A percentile compares a stretch with the other conserved stretches of the same genome.
Evolutionary conservation across 2,329 filamentous ascomycete species (phyloP).

Genomic region (Aurifilum marmelostoma): DNA sequence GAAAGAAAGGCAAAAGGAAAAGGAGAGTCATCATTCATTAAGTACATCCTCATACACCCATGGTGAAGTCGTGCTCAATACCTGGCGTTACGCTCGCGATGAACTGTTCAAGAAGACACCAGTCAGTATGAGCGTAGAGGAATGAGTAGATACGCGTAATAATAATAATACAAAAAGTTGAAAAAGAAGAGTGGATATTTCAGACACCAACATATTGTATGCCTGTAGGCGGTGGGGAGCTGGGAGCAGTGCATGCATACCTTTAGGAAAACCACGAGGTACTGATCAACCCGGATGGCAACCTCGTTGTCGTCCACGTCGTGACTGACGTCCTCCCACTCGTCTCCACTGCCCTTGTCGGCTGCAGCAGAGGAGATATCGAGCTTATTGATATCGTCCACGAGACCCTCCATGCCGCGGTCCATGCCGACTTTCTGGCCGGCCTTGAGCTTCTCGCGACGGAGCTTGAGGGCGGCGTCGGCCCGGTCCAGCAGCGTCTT

Average conservation of each 20-base stretch:
- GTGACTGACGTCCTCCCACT: conserved; percentile 68
- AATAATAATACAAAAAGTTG: too few relatives aligned
- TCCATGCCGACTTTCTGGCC: conserved; percentile 55
- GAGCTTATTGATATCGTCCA: conserved; percentile 75
- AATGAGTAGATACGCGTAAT: too few relatives aligned
- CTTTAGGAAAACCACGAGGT: conserved; percentile 85
- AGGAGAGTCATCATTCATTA: not conserved
- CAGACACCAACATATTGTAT: not conserved
- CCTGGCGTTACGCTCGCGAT: conserved; percentile 91
- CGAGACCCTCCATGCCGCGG: conserved; percentile 79
- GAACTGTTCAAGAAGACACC: conserved; percentile 51
- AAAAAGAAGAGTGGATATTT: not conserved
- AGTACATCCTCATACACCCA: conserved; percentile 70
- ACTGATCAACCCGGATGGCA: conserved; percentile 85
- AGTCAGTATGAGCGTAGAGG: too few relatives aligned
- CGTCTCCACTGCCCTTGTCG: conserved; percentile 56
- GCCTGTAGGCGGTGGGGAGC: too few relatives aligned
- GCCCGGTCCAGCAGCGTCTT: conserved; percentile 95
- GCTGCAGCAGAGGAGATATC: conserved; percentile 55
- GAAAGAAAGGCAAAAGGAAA: not conserved
- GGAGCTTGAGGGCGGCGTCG: conserved; percentile 87
- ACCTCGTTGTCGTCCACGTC: conserved; percentile 72
- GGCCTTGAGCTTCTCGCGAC: conserved; percentile 77
- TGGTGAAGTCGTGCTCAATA: conserved; percentile 97
- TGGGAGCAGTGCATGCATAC: conserved; percentile 46